These are phyloP conservation scores for Colletotrichum filicis DNA, from an alignment of 2,329 filamentous ascomycete species.

Conservation along the genomic window DNA sequence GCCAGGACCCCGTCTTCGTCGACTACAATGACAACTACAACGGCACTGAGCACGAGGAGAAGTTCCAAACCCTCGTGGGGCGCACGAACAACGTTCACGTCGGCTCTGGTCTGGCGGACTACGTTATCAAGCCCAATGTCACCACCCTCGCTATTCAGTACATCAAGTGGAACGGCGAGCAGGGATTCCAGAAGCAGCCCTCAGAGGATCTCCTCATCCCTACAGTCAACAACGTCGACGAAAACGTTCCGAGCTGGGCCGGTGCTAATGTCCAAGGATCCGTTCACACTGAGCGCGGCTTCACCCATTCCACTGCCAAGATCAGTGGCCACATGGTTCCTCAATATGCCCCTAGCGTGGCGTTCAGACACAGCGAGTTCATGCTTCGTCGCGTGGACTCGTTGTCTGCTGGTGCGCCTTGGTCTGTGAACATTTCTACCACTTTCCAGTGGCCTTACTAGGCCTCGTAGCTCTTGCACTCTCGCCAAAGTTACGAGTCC, in stretches of 20 bases:
- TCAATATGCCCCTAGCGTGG: slow-evolving; percentile 74
- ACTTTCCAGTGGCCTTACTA: slow-evolving; percentile 20
- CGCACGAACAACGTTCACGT: slow-evolving; percentile 77
- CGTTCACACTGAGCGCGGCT: slow-evolving; percentile 77
- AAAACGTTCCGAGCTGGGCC: slow-evolving; percentile 57
- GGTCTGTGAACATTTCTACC: slow-evolving; percentile 19
- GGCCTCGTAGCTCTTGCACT: background rate
- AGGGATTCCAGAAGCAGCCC: slow-evolving; percentile 74
- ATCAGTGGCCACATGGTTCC: slow-evolving; percentile 76
- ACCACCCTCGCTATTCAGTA: slow-evolving; percentile 80
- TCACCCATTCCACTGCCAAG: slow-evolving; percentile 76
- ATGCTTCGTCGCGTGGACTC: slow-evolving; percentile 74
- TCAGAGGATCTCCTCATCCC: slow-evolving; percentile 75
- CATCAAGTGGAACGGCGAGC: slow-evolving; percentile 80
- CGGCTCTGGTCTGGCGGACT: slow-evolving; percentile 77
- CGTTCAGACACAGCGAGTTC: slow-evolving; percentile 79
- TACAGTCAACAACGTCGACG: slow-evolving; percentile 6
- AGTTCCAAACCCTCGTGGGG: slow-evolving; percentile 55
- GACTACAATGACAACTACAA: slow-evolving; percentile 20
- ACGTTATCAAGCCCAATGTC: slow-evolving; percentile 74
- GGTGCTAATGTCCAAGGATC: slow-evolving; percentile 76
- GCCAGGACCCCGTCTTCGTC: slow-evolving; percentile 16
- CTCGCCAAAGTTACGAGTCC: no score
- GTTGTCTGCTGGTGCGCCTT: slow-evolving; percentile 1
- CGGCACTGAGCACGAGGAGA: slow-evolving; percentile 29